Evolutionary conservation across 257 asterid species (phyloP), one percentile per base, ranked within the genome.

Genomic region (Ilex asprella): DNA sequence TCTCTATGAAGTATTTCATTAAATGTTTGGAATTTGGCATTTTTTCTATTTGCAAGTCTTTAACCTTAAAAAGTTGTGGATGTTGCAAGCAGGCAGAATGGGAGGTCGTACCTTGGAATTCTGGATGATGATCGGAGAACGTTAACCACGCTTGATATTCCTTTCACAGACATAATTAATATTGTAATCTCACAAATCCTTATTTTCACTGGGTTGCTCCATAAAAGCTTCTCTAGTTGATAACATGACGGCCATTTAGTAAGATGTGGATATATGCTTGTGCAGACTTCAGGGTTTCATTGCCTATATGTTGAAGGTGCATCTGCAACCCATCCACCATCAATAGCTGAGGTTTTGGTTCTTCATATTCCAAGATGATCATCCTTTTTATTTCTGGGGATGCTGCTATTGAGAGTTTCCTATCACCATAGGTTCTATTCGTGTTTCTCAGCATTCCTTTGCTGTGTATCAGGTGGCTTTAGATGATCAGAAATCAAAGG

Each of bases 261-360:
- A 31, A 62, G 29, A 56, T 53, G 56, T 55, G 49, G 59, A 44
- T 50, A 39, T 65, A 57, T 68, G 51, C 69, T 61, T 61, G 60
- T 82, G 82, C 91, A 92, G 99, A 75, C 67, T 63, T 75, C 83
- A 62, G 81, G 81, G 72, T 76, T 49, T 60, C 76, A 78, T 63
- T 77, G 84, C 81, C 70, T 92, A 30, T 89, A 79, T 67, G 74
- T 92, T 52, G 99, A 86, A 75, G 99, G 95, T 65, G 97, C 96
- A 76, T 92, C 99, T 72, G 82, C 84, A 39, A 70, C 79, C 74
- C 84, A 74, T 79, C 95, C 99, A 64, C 70, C 68, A 65, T 82
- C 99, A 69, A 78, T 92, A 71, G 97, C 91, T 13, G 83, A 92
- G 96, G 99, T 92, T 68, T 65, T 52, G 55, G 29, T 63, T 67